Evolutionary conservation across 305 asterid genomes (phyloP), one percentile per base, ranked within the genome.

Genomic region (Solanum hybrid): DNA sequence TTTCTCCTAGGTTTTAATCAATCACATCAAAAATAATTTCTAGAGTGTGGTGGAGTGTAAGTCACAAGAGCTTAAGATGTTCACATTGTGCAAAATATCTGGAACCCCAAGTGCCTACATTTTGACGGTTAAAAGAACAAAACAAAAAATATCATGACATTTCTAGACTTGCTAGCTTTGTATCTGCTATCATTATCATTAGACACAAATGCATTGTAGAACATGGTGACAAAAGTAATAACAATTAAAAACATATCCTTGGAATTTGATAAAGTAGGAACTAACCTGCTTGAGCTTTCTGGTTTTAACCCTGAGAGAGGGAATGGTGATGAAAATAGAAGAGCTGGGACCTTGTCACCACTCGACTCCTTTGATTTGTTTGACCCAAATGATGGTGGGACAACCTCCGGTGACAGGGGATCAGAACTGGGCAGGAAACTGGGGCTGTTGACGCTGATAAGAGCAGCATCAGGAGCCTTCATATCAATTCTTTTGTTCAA

Each of bases 351-450:
- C 87, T 92, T 88, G 61, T 94, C 91, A 89, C 87, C 92, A 89
- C 89, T 88, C 87, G 75, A 24, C 85, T 90, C 91, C 91, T 80
- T 92, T 38, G 89, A 82, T 89, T 92, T 94, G 91, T 90, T 93
- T 29, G 94, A 90, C 79, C 89, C 94, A 82, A 89, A 82, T 86
- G 90, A 85, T 57, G 45, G 45, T 61, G 41, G 32, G 13, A 57
- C 45, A 85, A 85, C 88, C 77, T 51, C 88, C 1, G 22, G 41
- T 84, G 76, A 31, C 29, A 4, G 79, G 36, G 76, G 37, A 38
- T 34, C 57, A 12, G 57, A 85, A 79, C 24, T 89, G 61, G 87
- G 24, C 45, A 70, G 68, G 38, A 24, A 37, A 89, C 75, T 77
- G 90, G 78, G 89, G 37, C 89, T 90, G 65, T 87, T 88, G 92